Conservation (phyloP, 495 filamentous ascomycete genomes). For the Daldinia vernicosa region DNA sequence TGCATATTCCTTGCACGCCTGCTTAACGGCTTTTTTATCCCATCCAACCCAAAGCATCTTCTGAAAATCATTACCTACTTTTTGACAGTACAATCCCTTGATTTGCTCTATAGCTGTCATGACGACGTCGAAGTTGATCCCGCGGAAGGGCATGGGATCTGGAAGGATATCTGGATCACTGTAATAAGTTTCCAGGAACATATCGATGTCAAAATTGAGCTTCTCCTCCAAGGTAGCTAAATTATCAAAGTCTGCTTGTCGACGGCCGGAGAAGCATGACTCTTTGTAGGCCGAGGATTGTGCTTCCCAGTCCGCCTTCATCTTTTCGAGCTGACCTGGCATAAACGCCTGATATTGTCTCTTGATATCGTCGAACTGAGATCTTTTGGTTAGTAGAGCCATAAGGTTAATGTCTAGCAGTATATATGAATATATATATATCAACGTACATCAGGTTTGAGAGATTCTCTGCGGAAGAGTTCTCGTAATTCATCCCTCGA, state of each 20-base stretch:
- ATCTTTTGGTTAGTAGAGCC: not conserved
- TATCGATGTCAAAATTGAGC: slow-evolving; percentile 24
- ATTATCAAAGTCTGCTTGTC: slow-evolving; percentile 25
- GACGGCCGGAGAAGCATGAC: slow-evolving; percentile 19
- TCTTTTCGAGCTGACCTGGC: slow-evolving; percentile 4
- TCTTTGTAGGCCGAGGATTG: slow-evolving; percentile 20
- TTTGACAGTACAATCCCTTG: slow-evolving; percentile 7
- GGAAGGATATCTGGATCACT: slow-evolving; percentile 7
- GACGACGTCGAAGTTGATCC: slow-evolving; percentile 18
- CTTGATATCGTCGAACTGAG: slow-evolving; percentile 11
- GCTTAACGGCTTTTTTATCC: slow-evolving; percentile 23
- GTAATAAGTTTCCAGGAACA: slow-evolving; percentile 24
- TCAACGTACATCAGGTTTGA: slow-evolving; percentile 24
- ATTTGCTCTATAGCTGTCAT: slow-evolving; percentile 8
- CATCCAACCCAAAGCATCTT: slow-evolving; percentile 26
- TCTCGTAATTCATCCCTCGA: slow-evolving; percentile 12
- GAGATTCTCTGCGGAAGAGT: slow-evolving; percentile 2
- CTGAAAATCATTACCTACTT: slow-evolving; percentile 15
- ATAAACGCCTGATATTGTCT: slow-evolving; percentile 10
- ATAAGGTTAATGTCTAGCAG: not conserved
- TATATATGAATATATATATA: not conserved
- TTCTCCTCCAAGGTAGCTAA: slow-evolving; percentile 30
- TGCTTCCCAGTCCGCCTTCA: slow-evolving; percentile 22
- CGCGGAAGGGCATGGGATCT: slow-evolving; percentile 16
- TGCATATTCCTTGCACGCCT: slow-evolving; percentile 14